A percentile compares a stretch with the other conserved stretches of the same genome.
Evolutionary conservation across 2,329 filamentous ascomycete genomes (phyloP).

Genomic region (Xenoacremonium recifei): DNA sequence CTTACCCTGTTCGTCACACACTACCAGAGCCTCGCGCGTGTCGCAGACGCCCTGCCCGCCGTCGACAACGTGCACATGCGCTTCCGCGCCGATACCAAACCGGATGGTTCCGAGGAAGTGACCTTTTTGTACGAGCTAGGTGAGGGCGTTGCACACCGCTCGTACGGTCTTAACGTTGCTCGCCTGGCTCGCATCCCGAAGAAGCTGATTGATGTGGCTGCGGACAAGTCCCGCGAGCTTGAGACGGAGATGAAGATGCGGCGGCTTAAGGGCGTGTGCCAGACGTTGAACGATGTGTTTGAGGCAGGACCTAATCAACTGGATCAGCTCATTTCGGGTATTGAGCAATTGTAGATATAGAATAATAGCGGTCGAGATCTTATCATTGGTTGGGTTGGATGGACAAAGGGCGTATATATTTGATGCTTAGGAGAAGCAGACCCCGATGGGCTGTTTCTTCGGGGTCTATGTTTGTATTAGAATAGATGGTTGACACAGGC

Average conservation of each 20-base stretch:
- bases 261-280: conserved; percentile 52
- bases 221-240: conserved; percentile 74
- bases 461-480: too few relatives aligned
- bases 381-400: too few relatives aligned
- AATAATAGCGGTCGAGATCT: background rate
- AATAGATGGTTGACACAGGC: too few relatives aligned
- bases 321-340: conserved; percentile 52
- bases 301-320: conserved; percentile 39
- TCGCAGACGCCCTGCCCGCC: conserved; percentile 66
- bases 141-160: conserved; percentile 88
- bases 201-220: conserved; percentile 74
- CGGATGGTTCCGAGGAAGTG: conserved; percentile 67
- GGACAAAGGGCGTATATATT: too few relatives aligned
- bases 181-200: conserved; percentile 78
- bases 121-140: conserved; percentile 94
- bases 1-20: conserved; percentile 96
- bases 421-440: too few relatives aligned
- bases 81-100: conserved; percentile 55
- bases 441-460: too few relatives aligned
- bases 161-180: conserved; percentile 93
- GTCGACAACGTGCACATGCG: conserved; percentile 94
- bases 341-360: conserved; percentile 55
- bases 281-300: conserved; percentile 43
- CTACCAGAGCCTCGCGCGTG: conserved; percentile 78
- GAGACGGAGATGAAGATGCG: conserved; percentile 70